These are phyloP conservation scores for Flaveria linearis DNA, from an alignment of 129 eudicot species.

Conservation along the genomic window DNA sequence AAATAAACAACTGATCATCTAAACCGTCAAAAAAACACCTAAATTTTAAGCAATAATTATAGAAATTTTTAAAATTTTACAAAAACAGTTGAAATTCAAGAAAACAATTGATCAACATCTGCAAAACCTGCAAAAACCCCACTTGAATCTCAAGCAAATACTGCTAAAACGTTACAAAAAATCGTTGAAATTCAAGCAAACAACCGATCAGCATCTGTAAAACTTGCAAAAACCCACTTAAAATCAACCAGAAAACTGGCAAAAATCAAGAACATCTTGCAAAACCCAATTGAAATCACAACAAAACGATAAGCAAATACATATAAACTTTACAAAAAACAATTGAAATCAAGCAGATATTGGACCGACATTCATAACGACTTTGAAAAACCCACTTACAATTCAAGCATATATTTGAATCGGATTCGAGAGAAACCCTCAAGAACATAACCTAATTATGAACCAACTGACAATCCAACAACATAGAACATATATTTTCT, in stretches of 20 bases:
- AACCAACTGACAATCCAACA: conserved; percentile 18
- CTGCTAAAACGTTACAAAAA: background rate
- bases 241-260: background rate
- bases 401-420: background rate
- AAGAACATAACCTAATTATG: background rate
- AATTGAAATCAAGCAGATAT: conserved; percentile 6
- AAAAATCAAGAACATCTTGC: background rate
- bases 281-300: background rate
- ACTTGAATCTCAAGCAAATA: conserved; percentile 7
- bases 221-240: conserved; percentile 8
- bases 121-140: background rate
- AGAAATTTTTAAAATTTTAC: background rate
- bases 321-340: background rate
- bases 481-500: background rate
- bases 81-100: conserved; percentile 12
- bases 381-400: conserved; percentile 21
- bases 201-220: background rate
- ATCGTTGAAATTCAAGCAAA: conserved; percentile 7
- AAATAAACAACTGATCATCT: background rate
- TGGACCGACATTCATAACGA: background rate
- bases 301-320: background rate
- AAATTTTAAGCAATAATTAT: background rate
- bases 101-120: background rate
- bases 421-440: background rate
- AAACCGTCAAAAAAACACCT: background rate